phyloP scores from a whole-genome alignment of 2,329 filamentous ascomycete genomes.

The Albifimbria verrucaria region DNA sequence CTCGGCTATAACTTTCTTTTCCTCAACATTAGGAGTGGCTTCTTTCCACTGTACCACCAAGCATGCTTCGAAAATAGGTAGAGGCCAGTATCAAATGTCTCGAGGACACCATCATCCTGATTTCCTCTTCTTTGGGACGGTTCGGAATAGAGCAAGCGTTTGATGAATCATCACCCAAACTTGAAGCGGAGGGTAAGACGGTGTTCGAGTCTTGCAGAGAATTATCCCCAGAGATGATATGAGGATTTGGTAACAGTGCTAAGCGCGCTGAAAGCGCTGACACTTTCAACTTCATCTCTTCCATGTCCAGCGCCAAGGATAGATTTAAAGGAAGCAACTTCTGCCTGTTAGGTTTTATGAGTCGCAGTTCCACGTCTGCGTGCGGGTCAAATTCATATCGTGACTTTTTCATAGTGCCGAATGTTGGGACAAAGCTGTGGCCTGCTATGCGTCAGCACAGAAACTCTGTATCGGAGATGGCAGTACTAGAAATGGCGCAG shows the following conservation, averaged over 20 bases:
- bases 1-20: not conserved
- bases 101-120: not conserved
- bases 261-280: not conserved
- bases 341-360: not conserved
- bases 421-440: too few relatives aligned
- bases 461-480: too few relatives aligned
- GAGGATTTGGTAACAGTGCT: not conserved
- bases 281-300: not conserved
- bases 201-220: not conserved
- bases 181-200: not conserved
- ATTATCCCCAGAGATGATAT: not conserved
- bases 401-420: not conserved
- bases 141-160: not conserved
- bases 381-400: not conserved
- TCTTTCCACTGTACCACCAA: not conserved
- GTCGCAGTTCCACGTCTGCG: not conserved
- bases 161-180: not conserved
- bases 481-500: too few relatives aligned
- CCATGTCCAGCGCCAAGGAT: not conserved
- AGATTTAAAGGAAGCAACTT: not conserved
- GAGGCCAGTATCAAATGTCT: not conserved
- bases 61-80: not conserved
- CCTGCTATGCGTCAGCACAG: too few relatives aligned
- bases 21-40: not conserved
- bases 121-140: not conserved